phyloP scores from a whole-genome alignment of 257 asterid species.

The Ajuga chamaepitys region DNA sequence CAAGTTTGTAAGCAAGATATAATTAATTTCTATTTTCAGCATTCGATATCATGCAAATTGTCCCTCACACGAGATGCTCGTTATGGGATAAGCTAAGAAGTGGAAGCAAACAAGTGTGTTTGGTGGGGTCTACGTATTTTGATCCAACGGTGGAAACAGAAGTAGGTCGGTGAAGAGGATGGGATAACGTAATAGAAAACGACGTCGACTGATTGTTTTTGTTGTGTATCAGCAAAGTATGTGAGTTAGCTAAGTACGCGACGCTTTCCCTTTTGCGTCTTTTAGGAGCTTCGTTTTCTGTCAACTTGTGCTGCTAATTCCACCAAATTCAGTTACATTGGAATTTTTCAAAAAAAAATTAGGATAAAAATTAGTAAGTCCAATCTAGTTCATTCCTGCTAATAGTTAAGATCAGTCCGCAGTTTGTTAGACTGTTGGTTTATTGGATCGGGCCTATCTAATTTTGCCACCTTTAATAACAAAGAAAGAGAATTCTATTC shows the following conservation, averaged over 20 bases:
- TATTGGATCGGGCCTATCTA: too few relatives aligned
- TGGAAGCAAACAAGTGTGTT: conserved; percentile 22
- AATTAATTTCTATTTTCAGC: not conserved
- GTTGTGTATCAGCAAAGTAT: conserved; percentile 47
- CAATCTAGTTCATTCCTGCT: too few relatives aligned
- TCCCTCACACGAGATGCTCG: conserved; percentile 48
- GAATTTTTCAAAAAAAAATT: too few relatives aligned
- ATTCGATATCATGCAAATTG: conserved; percentile 12
- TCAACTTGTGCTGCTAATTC: too few relatives aligned
- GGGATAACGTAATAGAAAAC: conserved; percentile 24
- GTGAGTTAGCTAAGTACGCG: conserved; percentile 34
- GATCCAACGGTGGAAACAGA: conserved; percentile 26
- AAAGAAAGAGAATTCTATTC: too few relatives aligned
- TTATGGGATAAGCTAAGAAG: not conserved
- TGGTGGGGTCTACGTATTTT: conserved; percentile 6
- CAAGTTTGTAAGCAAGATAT: not conserved
- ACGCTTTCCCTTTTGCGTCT: conserved; percentile 21
- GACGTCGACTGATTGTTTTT: conserved; percentile 20
- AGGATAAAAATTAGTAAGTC: too few relatives aligned
- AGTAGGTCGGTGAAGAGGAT: conserved; percentile 17
- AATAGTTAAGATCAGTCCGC: too few relatives aligned
- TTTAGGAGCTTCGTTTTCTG: conserved; percentile 18
- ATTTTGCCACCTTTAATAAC: too few relatives aligned
- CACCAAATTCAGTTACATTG: too few relatives aligned
- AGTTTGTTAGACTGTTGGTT: too few relatives aligned